phyloP scores from a whole-genome alignment of 352 stramenopile genomes.

The Phytophthora podocarpi region DNA sequence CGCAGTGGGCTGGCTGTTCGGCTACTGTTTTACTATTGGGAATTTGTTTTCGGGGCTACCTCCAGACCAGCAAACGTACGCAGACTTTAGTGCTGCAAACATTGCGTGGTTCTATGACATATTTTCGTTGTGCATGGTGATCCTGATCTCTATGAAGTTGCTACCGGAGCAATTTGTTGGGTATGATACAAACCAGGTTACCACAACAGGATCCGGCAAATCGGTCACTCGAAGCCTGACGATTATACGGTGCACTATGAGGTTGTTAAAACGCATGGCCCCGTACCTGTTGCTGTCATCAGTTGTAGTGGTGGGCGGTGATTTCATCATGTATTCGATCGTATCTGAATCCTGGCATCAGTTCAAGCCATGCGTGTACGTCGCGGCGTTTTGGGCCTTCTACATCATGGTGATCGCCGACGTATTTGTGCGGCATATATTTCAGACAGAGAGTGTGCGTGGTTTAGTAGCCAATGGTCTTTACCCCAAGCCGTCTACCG shows the following conservation, averaged over 20 bases:
- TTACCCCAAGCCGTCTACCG: too few species aligned
- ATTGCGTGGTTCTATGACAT: slow-evolving; percentile 10
- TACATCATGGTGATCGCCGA: slow-evolving; percentile 22
- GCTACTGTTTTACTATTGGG: slow-evolving; percentile 11
- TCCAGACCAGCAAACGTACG: slow-evolving; percentile 5
- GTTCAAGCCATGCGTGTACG: slow-evolving; percentile 27
- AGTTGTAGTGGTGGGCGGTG: slow-evolving; percentile 6
- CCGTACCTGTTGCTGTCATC: slow-evolving; percentile 5
- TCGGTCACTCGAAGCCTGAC: background rate
- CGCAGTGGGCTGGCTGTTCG: slow-evolving; percentile 8
- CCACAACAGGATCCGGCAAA: too few species aligned
- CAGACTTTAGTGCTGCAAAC: slow-evolving; percentile 11
- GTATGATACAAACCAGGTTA: background rate
- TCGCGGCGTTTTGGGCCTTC: slow-evolving; percentile 19
- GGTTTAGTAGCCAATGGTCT: too few species aligned
- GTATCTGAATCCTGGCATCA: slow-evolving; percentile 10
- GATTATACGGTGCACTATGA: slow-evolving; percentile 4
- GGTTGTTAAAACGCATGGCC: background rate
- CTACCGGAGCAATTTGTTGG: slow-evolving; percentile 14
- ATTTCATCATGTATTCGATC: slow-evolving; percentile 4
- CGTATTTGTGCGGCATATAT: too few species aligned
- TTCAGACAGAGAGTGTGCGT: too few species aligned
- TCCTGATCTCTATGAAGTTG: slow-evolving; percentile 9
- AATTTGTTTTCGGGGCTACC: slow-evolving; percentile 4
- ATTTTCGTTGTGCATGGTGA: slow-evolving; percentile 14